Evolutionary conservation across 805 yeast species (phyloP).

Genomic region (Myxozyma mucilagina): DNA sequence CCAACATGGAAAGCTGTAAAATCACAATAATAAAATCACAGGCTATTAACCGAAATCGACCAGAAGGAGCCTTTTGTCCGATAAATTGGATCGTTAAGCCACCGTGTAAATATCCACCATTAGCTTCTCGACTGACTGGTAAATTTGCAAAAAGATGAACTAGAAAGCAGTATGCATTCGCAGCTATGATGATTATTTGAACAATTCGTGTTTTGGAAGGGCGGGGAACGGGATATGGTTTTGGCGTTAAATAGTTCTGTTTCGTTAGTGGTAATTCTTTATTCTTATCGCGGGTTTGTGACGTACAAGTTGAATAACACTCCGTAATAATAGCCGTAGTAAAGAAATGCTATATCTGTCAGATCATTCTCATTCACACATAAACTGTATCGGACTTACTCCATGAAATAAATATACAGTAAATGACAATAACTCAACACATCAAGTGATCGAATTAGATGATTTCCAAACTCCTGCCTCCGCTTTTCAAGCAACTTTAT

Average conservation of each 20-base stretch:
- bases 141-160: slow-evolving; percentile 20
- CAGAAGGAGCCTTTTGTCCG: slow-evolving; percentile 28
- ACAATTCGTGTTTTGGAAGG: slow-evolving; percentile 14
- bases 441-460: slow-evolving; percentile 30
- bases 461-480: slow-evolving; percentile 29
- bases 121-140: slow-evolving; percentile 27
- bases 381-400: slow-evolving; percentile 12
- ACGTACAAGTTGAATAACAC: slow-evolving; percentile 29
- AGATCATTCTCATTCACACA: not conserved
- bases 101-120: slow-evolving; percentile 30
- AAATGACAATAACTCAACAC: slow-evolving; percentile 30
- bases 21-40: slow-evolving; percentile 13
- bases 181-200: slow-evolving; percentile 6
- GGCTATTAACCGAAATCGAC: slow-evolving; percentile 12
- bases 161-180: slow-evolving; percentile 25
- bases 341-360: slow-evolving; percentile 23
- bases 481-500: slow-evolving; percentile 24
- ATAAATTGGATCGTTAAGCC: slow-evolving; percentile 32
- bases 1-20: slow-evolving; percentile 18
- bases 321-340: slow-evolving; percentile 28
- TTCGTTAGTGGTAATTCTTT: not conserved
- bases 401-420: slow-evolving; percentile 28
- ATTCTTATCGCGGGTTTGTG: not conserved
- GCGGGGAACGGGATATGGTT: slow-evolving; percentile 28
- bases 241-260: slow-evolving; percentile 33